These are phyloP conservation scores for Neurospora tetrasperma DNA, from an alignment of 495 filamentous ascomycete genomes.

Conservation along the genomic window DNA sequence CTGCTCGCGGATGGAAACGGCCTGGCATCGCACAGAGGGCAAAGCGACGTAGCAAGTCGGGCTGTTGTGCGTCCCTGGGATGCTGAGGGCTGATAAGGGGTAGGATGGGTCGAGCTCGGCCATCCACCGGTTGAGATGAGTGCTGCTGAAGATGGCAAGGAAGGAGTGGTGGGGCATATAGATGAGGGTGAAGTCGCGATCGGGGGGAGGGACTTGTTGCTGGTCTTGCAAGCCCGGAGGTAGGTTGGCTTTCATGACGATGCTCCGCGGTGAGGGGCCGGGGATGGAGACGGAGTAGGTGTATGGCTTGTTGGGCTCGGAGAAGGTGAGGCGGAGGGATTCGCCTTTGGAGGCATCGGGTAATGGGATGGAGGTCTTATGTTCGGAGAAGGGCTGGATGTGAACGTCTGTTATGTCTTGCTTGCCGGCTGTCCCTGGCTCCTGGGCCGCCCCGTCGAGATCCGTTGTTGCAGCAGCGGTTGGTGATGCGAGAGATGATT, in stretches of 20 bases:
- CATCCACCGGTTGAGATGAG: slow-evolving; percentile 76
- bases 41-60: slow-evolving; percentile 74
- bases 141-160: slow-evolving; percentile 68
- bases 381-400: slow-evolving; percentile 29
- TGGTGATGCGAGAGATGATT: slow-evolving; percentile 2
- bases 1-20: slow-evolving; percentile 63
- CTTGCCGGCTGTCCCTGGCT: slow-evolving; percentile 7
- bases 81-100: slow-evolving; percentile 70
- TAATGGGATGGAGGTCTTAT: slow-evolving; percentile 22
- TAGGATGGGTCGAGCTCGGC: slow-evolving; percentile 51
- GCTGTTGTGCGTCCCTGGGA: slow-evolving; percentile 94
- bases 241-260: neutral
- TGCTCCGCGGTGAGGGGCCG: slow-evolving; percentile 18
- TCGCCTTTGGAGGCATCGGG: slow-evolving; percentile 26
- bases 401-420: slow-evolving; percentile 25
- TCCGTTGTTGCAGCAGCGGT: slow-evolving; percentile 12
- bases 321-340: slow-evolving; percentile 36
- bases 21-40: slow-evolving; percentile 89
- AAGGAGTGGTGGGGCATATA: slow-evolving; percentile 53
- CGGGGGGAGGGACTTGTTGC: neutral
- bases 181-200: slow-evolving; percentile 56
- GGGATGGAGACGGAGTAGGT: slow-evolving; percentile 32
- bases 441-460: slow-evolving; percentile 1
- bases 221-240: neutral
- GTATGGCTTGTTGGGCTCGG: slow-evolving; percentile 22